Evolutionary conservation across 1,284 basidiomycete genomes (phyloP).

Genomic region (Malassezia equina): DNA sequence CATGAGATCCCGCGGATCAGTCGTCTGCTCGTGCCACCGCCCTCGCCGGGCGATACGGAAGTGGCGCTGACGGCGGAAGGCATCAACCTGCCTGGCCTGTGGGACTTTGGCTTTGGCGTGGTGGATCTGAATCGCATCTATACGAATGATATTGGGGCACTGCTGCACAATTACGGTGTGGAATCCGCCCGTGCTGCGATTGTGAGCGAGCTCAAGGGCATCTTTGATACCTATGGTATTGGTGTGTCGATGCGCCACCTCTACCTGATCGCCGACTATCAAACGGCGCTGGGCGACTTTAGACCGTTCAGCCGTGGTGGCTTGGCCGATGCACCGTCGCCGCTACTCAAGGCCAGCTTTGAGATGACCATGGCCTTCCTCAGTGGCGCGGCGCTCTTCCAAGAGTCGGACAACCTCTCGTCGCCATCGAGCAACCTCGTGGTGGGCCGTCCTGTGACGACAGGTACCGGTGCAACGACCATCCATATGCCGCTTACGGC

Average conservation of each 20-base stretch:
- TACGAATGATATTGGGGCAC: constrained; percentile 91
- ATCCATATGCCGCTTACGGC: constrained; percentile 27
- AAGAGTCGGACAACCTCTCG: constrained; percentile 83
- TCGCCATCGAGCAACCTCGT: constrained; percentile 86
- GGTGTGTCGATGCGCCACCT: constrained; percentile 89
- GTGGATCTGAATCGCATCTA: constrained; percentile 75
- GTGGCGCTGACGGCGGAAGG: constrained; percentile 41
- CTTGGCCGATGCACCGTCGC: constrained; percentile 78
- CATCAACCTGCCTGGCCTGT: constrained; percentile 74
- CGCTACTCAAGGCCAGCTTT: constrained; percentile 89
- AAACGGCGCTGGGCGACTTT: constrained; percentile 96
- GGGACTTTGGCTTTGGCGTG: constrained; percentile 70
- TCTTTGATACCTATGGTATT: constrained; percentile 92
- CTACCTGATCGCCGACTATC: constrained; percentile 92
- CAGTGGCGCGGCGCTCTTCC: constrained; percentile 82
- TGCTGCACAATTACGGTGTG: constrained; percentile 69
- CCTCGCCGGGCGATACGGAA: constrained; percentile 28
- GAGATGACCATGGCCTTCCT: constrained; percentile 95
- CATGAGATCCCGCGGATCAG: constrained; percentile 44
- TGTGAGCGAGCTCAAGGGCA: constrained; percentile 68
- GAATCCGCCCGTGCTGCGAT: constrained; percentile 50
- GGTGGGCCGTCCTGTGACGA: constrained; percentile 50
- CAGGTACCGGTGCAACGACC: constrained; percentile 37
- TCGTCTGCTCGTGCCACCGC: constrained; percentile 36
- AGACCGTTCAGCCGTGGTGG: constrained; percentile 95